These are phyloP conservation scores for Aspergillus aculeatus DNA, from an alignment of 2,329 filamentous ascomycete genomes.

Conservation along the genomic window DNA sequence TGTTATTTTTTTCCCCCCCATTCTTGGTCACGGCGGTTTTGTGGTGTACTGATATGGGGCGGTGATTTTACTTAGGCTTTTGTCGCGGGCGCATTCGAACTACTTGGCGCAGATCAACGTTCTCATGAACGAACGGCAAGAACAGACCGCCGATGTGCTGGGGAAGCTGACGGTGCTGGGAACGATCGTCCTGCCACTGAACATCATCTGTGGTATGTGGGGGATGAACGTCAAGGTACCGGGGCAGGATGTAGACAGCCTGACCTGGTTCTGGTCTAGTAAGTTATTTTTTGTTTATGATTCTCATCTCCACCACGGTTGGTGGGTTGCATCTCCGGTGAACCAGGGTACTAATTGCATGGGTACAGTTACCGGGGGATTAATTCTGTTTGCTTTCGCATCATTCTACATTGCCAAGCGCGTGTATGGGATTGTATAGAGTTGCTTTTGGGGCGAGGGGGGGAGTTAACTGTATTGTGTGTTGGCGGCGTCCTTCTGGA, in stretches of 20 bases:
- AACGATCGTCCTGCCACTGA: slow-evolving; percentile 97
- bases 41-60: slow-evolving; percentile 16
- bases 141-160: slow-evolving; percentile 91
- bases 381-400: slow-evolving; percentile 73
- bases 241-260: slow-evolving; percentile 78
- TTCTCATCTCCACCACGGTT: background rate
- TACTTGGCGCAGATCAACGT: slow-evolving; percentile 99
- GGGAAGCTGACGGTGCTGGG: slow-evolving; percentile 93
- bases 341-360: slow-evolving; percentile 2
- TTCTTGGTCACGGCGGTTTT: background rate
- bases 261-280: slow-evolving; percentile 71
- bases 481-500: background rate
- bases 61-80: slow-evolving; percentile 57
- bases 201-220: slow-evolving; percentile 97
- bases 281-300: slow-evolving; percentile 20
- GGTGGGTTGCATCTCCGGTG: background rate
- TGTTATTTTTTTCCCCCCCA: slow-evolving; percentile 15
- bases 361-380: slow-evolving; percentile 62
- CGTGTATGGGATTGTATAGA: slow-evolving; percentile 73
- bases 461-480: background rate
- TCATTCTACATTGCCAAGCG: slow-evolving; percentile 83
- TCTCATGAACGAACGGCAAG: slow-evolving; percentile 95
- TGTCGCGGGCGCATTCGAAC: slow-evolving; percentile 88
- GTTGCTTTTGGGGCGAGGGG: background rate
- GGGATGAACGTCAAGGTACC: slow-evolving; percentile 98